Conservation (phyloP, 164 flowering plant species). For the Vitis vinifera region ASM3070453v1 NC_081811.1:1865501-1866000, state of each 20-base stretch:
- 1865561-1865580: constrained; percentile 82
- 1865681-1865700: constrained; percentile 65
- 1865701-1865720: constrained; percentile 75
- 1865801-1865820: neutral
- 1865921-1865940: no score
- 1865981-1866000: no score
- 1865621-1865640: constrained; percentile 40
- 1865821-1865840: neutral
- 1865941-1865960: no score
- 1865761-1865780: constrained; percentile 47
- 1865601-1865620: constrained; percentile 4
- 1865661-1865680: constrained; percentile 72
- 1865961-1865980: no score
- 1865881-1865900: neutral
- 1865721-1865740: constrained; percentile 94
- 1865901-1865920: no score
- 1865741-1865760: constrained; percentile 73
- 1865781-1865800: neutral
- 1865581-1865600: constrained; percentile 21
- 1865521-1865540: neutral
- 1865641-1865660: constrained; percentile 65
- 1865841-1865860: constrained; percentile 52
- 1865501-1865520: neutral
- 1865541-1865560: constrained; percentile 73
- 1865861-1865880: constrained; percentile 44